Evolutionary conservation across 306 rosid genomes (phyloP).

Genomic region (Amphicarpaea edgeworthii): DNA sequence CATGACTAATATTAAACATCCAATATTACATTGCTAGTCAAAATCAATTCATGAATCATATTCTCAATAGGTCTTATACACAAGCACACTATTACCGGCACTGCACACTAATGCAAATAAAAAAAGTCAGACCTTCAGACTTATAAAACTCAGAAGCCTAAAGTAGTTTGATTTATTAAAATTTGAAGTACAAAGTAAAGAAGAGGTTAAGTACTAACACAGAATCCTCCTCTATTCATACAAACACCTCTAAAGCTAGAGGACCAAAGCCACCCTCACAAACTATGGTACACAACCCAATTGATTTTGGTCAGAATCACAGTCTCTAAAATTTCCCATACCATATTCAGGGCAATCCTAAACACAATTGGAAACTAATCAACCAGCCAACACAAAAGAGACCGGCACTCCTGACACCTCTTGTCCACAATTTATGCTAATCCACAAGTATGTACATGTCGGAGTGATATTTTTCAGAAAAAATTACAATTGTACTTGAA

Average conservation of each 20-base stretch:
- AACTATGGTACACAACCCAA: background rate
- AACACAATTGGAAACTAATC: background rate
- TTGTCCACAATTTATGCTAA: slow-evolving; percentile 17
- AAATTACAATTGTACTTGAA: background rate
- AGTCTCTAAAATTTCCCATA: background rate
- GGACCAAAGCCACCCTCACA: background rate
- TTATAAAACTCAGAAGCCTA: background rate
- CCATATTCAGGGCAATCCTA: background rate
- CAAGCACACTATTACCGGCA: background rate
- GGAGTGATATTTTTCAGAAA: background rate
- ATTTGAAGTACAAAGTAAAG: background rate
- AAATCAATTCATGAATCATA: background rate
- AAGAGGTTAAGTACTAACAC: background rate
- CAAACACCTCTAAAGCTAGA: background rate
- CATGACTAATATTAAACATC: too few species aligned
- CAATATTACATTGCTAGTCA: background rate
- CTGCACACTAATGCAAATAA: background rate
- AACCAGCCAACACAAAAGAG: slow-evolving; percentile 4
- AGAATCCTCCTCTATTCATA: background rate
- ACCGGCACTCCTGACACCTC: background rate
- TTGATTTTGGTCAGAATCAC: slow-evolving; percentile 9
- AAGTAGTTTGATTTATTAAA: background rate
- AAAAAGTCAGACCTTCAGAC: background rate
- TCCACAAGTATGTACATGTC: background rate
- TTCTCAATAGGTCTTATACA: background rate